A percentile compares a stretch with the other conserved stretches of the same genome.
Conservation (phyloP, 805 yeast species). For the Debaryomyces tyrocola region DNA sequence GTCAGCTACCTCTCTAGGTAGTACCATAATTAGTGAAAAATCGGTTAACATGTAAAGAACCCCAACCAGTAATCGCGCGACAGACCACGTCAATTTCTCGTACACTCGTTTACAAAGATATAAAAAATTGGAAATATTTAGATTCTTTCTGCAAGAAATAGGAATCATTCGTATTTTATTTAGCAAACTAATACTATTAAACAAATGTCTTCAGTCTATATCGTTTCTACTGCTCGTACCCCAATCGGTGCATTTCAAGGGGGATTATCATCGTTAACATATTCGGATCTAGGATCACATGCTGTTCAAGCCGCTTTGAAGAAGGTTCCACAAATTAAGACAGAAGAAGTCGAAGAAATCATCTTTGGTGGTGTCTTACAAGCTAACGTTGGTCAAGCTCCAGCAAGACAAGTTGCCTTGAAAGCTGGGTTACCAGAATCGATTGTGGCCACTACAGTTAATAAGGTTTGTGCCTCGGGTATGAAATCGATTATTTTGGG, state of each 20-base stretch:
- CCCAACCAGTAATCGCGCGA: no score
- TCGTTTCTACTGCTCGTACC: constrained; percentile 89
- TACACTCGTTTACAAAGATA: no score
- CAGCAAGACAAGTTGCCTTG: constrained; percentile 96
- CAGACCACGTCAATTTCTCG: no score
- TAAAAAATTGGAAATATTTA: no score
- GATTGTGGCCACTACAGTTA: constrained; percentile 85
- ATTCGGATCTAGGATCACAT: constrained; percentile 85
- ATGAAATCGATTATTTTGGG: constrained; percentile 88
- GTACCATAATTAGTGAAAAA: no score
- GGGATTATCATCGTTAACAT: constrained; percentile 66
- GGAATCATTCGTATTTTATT: no score
- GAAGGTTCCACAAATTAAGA: constrained; percentile 77
- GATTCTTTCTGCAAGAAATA: no score
- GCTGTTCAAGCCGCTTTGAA: constrained; percentile 88
- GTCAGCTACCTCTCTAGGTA: no score
- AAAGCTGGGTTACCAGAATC: constrained; percentile 82
- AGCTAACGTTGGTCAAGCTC: constrained; percentile 95
- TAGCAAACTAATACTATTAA: neutral
- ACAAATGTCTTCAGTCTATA: constrained; percentile 55
- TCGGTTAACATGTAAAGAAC: no score
- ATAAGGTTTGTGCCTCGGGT: constrained; percentile 98
- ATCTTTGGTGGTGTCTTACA: constrained; percentile 89
- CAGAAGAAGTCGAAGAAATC: constrained; percentile 82
- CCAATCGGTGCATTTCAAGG: constrained; percentile 97